Evolutionary conservation across 2,329 filamentous ascomycete genomes (phyloP).

Genomic region (Periconia sp.): DNA sequence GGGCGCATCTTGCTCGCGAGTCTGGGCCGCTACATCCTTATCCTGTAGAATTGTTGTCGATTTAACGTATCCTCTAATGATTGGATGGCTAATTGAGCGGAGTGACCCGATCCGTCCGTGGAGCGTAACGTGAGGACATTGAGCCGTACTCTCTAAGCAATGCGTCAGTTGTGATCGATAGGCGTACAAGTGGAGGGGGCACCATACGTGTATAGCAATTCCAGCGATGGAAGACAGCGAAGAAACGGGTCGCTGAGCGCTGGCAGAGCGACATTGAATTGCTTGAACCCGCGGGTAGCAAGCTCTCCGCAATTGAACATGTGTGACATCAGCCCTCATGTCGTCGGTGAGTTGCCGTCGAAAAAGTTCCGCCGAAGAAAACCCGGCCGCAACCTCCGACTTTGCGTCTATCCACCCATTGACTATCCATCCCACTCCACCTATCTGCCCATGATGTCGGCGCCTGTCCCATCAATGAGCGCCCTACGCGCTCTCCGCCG

Average conservation of each 20-base stretch:
- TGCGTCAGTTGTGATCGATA: background rate
- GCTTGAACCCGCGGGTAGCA: no score
- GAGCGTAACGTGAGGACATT: background rate
- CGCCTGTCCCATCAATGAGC: slow-evolving; percentile 38
- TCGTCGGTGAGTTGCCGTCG: background rate
- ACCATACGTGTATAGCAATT: slow-evolving; percentile 35
- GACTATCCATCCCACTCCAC: slow-evolving; percentile 9
- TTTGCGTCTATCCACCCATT: slow-evolving; percentile 4
- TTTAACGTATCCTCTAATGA: no score
- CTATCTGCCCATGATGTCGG: slow-evolving; percentile 30
- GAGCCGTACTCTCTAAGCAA: background rate
- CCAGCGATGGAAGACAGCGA: slow-evolving; percentile 54
- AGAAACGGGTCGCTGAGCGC: slow-evolving; percentile 44
- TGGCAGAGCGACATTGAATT: slow-evolving; percentile 15
- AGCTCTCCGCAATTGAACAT: background rate
- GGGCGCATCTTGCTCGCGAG: no score
- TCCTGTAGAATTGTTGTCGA: no score
- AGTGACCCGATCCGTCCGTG: no score
- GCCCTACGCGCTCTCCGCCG: slow-evolving; percentile 39
- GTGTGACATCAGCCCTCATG: background rate
- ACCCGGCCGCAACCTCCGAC: slow-evolving; percentile 11
- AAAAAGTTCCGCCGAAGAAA: slow-evolving; percentile 23
- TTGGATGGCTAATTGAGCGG: no score
- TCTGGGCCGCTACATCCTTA: no score
- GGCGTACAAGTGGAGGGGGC: background rate